Conservation (phyloP, 352 stramenopile species). For the Pythium graminicola region DNA sequence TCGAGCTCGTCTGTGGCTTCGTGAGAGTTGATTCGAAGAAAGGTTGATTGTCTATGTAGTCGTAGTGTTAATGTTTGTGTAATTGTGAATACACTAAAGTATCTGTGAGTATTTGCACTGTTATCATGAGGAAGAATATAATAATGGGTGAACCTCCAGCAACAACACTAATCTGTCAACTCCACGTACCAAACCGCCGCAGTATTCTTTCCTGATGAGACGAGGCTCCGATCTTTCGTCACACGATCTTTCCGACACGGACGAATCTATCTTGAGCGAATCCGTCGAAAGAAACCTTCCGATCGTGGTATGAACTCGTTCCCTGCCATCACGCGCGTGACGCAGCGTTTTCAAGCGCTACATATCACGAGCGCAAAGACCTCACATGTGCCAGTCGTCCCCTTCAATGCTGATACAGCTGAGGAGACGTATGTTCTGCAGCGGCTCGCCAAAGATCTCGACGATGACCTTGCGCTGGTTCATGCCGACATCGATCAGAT, state of each 20-base stretch:
- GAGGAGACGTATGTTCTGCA: background rate
- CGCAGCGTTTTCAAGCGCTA: constrained; percentile 7
- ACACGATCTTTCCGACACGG: background rate
- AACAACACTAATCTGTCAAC: too few species aligned
- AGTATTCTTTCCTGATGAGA: too few species aligned
- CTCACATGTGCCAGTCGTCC: background rate
- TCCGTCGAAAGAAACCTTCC: background rate
- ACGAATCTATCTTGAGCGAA: too few species aligned
- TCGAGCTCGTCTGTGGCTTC: background rate
- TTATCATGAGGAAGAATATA: too few species aligned
- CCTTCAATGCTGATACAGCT: background rate
- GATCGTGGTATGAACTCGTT: constrained; percentile 1
- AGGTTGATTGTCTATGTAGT: background rate
- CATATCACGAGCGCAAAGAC: background rate
- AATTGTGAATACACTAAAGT: too few species aligned
- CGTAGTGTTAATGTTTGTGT: too few species aligned
- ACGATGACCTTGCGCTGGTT: constrained; percentile 5
- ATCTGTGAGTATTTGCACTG: too few species aligned
- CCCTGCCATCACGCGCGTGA: constrained; percentile 16
- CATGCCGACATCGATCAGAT: constrained; percentile 8
- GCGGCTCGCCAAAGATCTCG: background rate
- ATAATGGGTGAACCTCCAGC: too few species aligned
- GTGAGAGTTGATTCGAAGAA: background rate
- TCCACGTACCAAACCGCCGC: too few species aligned
- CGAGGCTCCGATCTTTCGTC: too few species aligned